Evolutionary conservation across 176 grass and related monocot genomes (phyloP).

Genomic region (Phoenix dactylifera): DNA sequence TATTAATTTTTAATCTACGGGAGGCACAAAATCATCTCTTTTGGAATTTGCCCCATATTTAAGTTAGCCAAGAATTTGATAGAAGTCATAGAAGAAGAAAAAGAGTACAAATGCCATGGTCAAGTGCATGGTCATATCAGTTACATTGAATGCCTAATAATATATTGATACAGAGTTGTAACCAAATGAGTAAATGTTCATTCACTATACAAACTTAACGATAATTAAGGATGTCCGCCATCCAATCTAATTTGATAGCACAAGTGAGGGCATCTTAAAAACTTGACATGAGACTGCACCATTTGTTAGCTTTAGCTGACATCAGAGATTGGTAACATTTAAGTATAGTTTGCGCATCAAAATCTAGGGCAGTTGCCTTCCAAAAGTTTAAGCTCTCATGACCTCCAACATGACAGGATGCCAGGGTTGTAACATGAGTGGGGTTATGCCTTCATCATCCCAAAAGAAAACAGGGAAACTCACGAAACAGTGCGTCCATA

Average conservation of each 20-base stretch:
- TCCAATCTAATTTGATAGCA: constrained; percentile 8
- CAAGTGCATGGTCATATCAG: not conserved
- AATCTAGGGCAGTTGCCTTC: not conserved
- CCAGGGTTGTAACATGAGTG: too few relatives aligned
- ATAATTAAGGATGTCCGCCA: constrained; percentile 15
- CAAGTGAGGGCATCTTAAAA: constrained; percentile 1
- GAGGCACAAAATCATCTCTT: too few relatives aligned
- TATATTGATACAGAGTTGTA: not conserved
- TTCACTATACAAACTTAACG: constrained; percentile 9
- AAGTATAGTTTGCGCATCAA: not conserved
- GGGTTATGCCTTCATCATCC: not conserved
- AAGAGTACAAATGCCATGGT: constrained; percentile 5
- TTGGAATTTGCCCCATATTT: too few relatives aligned
- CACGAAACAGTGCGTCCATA: constrained; percentile 93
- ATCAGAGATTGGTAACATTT: not conserved
- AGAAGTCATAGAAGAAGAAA: not conserved
- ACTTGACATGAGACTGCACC: not conserved
- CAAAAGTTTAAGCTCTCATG: constrained; percentile 25
- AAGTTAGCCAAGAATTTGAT: too few relatives aligned
- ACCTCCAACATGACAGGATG: constrained; percentile 10
- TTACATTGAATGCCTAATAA: not conserved
- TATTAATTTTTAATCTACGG: too few relatives aligned
- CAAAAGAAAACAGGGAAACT: constrained; percentile 23
- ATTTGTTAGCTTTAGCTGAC: not conserved
- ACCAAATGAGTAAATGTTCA: not conserved